Percentiles rank a stretch among this genome's conserved stretches.
These are phyloP conservation scores for Paxillus involutus DNA, from an alignment of 768 basidiomycete genomes.

Conservation along the genomic window DNA sequence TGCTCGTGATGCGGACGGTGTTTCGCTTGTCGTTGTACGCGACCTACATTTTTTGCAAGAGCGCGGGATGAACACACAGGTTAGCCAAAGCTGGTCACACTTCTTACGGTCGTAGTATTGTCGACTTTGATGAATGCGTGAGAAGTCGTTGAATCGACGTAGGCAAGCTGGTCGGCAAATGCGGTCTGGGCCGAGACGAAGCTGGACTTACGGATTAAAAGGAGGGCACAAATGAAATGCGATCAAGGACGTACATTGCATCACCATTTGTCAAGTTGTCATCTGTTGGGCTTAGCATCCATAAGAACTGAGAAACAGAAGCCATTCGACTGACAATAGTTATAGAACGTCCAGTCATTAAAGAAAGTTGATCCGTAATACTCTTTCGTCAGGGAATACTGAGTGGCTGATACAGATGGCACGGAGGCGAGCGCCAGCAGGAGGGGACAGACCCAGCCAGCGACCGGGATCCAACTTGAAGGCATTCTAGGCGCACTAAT, in stretches of 20 bases:
- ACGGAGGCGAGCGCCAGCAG: constrained; percentile 6
- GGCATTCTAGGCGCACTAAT: constrained; percentile 9
- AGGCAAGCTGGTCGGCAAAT: constrained; percentile 51
- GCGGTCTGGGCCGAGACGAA: constrained; percentile 49
- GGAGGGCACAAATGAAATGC: neutral
- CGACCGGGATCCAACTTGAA: neutral
- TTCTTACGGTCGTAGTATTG: constrained; percentile 54
- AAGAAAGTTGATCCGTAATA: constrained; percentile 67
- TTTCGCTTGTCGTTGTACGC: constrained; percentile 58
- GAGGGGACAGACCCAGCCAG: constrained; percentile 6
- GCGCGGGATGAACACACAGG: neutral
- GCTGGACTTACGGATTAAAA: constrained; percentile 27
- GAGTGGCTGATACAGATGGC: constrained; percentile 23
- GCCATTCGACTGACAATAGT: constrained; percentile 41
- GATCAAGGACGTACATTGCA: constrained; percentile 37
- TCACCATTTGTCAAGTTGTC: constrained; percentile 75
- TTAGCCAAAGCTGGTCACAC: neutral
- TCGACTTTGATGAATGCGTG: constrained; percentile 80
- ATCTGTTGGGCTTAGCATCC: constrained; percentile 32
- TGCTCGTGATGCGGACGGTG: constrained; percentile 61
- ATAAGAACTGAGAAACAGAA: neutral
- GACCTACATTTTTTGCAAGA: constrained; percentile 16
- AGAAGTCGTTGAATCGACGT: constrained; percentile 59
- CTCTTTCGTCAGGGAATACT: constrained; percentile 53
- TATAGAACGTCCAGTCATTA: constrained; percentile 65